Evolutionary conservation across 352 stramenopile species (phyloP), one percentile per base, ranked within the genome.

Genomic region (Globisporangium paddicum): DNA sequence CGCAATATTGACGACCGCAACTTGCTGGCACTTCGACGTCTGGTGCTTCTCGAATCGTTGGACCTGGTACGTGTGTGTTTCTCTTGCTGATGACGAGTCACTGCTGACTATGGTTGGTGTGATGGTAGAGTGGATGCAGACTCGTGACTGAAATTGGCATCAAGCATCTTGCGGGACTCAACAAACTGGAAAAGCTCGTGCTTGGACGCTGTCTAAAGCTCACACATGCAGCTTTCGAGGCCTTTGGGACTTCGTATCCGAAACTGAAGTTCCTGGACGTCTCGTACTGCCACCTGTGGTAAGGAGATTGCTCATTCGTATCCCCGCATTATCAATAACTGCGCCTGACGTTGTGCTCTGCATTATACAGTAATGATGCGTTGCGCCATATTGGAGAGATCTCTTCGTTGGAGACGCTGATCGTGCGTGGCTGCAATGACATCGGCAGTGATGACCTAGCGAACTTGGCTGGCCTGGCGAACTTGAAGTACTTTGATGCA

Each of bases 401-500:
- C n/a, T 47, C 32, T 16, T 67, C 30, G 6, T 60, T 87, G 30
- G 53, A 83, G 61, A 64, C 66, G 19, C 55, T 87, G 21, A 62
- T 85, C 13, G 63, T 87, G 26, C 75, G 75, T 49, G 76, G 75
- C 26, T 83, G 73, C 55, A 68, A 60, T 8, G 52, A 71, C 13
- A 66, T 79, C 58, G 54, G 38, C 2, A 65, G 82, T 34, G 66
- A 73, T 2, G 72, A 67, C 2, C 68, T 86, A 64, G 14, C 14
- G 7, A 38, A 52, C 5, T 62, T 88, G 18, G 38, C 58, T 30
- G n/a, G 16, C 3, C 60, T 88, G 35, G 61, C 34, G 9, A 69
- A 66, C 9, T 26, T 88, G 25, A 72, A 72, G 38, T 79, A 88
- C 54, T 90, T 93, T 41, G 81, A 93, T 46, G 80, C 74, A 3